These are phyloP conservation scores for Cladosporium sp. DNA, from an alignment of 2,329 filamentous ascomycete genomes.

Conservation along the genomic window DNA sequence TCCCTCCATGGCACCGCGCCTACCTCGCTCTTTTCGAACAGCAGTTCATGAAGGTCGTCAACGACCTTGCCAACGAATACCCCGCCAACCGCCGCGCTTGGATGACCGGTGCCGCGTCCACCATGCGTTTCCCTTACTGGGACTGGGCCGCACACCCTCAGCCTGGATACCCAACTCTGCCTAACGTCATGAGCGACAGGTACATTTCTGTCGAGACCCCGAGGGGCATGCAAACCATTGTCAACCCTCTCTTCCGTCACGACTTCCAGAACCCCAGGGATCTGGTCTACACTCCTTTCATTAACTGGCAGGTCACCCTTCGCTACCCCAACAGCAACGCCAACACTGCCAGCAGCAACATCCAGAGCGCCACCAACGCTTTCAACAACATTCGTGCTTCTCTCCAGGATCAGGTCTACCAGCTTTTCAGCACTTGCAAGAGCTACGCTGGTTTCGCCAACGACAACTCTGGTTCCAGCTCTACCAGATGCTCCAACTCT, in stretches of 20 bases:
- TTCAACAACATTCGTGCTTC: conserved; percentile 26
- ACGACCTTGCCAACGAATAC: conserved; percentile 24
- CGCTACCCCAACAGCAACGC: conserved; percentile 28
- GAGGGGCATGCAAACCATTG: conserved; percentile 13
- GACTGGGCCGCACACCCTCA: conserved; percentile 25
- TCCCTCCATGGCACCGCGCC: conserved; percentile 31
- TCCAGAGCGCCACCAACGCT: conserved; percentile 16
- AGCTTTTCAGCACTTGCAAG: conserved; percentile 29
- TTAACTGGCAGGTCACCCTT: conserved; percentile 25
- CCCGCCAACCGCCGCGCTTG: conserved; percentile 15
- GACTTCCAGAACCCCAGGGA: conserved; percentile 19
- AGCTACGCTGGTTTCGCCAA: conserved; percentile 30
- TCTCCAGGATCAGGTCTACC: conserved; percentile 30
- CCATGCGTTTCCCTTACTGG: conserved; percentile 27
- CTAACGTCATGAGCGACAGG: conserved; percentile 20
- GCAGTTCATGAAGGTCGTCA: conserved; percentile 26
- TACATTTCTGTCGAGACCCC: conserved; percentile 22
- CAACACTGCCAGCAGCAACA: conserved; percentile 19
- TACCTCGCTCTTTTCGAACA: conserved; percentile 33
- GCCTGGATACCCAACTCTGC: conserved; percentile 20
- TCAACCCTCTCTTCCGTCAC: conserved; percentile 18
- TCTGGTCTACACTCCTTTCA: conserved; percentile 27
- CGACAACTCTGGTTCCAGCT: conserved; percentile 22
- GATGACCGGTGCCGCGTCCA: conserved; percentile 24
- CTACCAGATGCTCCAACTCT: conserved; percentile 28